Evolutionary conservation across 305 asterid genomes (phyloP), one percentile per base, ranked within the genome.

Genomic region (Fraxinus nigra): DNA sequence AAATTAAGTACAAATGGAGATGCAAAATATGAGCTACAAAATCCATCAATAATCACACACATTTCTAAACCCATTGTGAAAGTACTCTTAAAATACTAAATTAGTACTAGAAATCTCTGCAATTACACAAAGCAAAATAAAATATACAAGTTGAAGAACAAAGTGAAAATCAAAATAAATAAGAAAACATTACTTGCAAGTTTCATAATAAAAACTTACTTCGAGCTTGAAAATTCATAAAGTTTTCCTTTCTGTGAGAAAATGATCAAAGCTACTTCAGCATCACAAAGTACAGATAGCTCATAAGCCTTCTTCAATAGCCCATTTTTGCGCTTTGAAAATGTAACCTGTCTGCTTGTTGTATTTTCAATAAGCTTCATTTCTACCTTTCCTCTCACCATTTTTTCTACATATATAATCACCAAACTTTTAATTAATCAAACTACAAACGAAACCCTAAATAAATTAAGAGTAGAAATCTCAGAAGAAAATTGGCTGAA

Each of bases 271-370:
- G 85, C 82, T 5, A 82, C 72, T 24, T 82, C 79, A 59, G 81
- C 63, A 46, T 82, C 85, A 72, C 85, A 82, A 24, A 82, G 85
- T 38, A 78, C 79, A 1, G 85, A 37, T 40, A 83, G 75, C 48
- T 83, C 86, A 43, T 83, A 74, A 73, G 86, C 83, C 54, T 83
- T 83, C 86, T 83, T 83, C 72, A 83, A 67, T 5, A 83, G 83
- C 16, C 86, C 86, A 61, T 63, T 73, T 79, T 76, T 79, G 18
- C 86, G 72, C 69, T 83, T 83, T 18, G 83, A 72, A 56, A 83
- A 83, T 10, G 86, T 83, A 4, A 83, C 80, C 46, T 83, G 86
- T 59, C 83, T 80, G 69, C 51, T 79, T 59, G 80, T 74, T 26
- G 56, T 37, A 18, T 78, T 82, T 79, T 82, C 85, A n/a, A 82